Evolutionary conservation across 768 basidiomycete genomes (phyloP), one percentile per base, ranked within the genome.

Genomic region (Mycena haematopus): DNA sequence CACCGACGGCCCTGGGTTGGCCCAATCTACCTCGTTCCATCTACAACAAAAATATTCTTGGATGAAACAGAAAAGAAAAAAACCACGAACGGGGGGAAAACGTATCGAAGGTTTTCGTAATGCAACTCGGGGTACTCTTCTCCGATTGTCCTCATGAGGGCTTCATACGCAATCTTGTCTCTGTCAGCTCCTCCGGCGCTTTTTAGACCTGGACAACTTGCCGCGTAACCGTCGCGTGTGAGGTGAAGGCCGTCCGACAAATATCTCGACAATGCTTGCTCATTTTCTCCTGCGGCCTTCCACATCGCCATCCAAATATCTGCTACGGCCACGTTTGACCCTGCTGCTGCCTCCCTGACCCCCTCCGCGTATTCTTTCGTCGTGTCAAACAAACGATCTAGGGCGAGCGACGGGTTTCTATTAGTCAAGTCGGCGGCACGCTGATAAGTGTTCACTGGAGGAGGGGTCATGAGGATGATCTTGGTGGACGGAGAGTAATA

Each of bases 191-290:
- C 27, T 50, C 17, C n/a, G 47, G 13, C 33, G 21, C 11, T 9
- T 9, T 52, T 63, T 45, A 44, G 27, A 42, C 47, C 38, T 25
- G 14, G 56, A 25, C 21, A 29, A 71, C 86, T 70, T 69, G 92
- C 91, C 73, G 81, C 72, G 68, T 95, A 95, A 24, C 93, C 95
- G 2, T 76, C 81, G n/a, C 74, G 79, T 56, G 84, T 93, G 69
- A 94, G 75, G 74, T 97, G 95, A 53, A 97, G 75, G 2, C 95
- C 95, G 71, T 97, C 95, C 44, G 71, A 75, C 56, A 92, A 73
- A 70, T 82, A 90, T 46, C 68, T 75, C 27, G 75, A 78, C 52
- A 92, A 75, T 1, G 76, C 77, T 29, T 75, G 73, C 71, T 89
- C 86, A 8, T 85, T 77, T 64, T 83, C 75, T 0, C 86, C 91